Percentiles rank a stretch among this genome's conserved stretches.
Evolutionary conservation across 2,329 filamentous ascomycete genomes (phyloP).

Genomic region (Aspergillus glaucus): DNA sequence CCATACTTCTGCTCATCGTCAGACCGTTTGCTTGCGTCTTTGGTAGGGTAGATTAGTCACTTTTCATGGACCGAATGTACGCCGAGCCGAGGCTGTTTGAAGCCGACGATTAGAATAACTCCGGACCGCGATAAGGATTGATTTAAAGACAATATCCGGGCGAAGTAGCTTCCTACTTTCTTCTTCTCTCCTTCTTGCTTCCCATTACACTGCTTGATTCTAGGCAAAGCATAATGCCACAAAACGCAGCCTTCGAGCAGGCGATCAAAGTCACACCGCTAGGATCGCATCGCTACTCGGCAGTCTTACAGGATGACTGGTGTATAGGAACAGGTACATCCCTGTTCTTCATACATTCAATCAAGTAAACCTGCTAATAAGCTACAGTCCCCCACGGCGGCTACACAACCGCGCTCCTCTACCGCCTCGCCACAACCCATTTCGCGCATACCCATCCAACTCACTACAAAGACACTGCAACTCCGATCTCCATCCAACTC

Average conservation of each 20-base stretch:
- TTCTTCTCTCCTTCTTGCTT: no score
- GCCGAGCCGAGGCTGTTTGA: no score
- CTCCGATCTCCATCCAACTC: conserved; percentile 59
- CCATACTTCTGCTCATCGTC: no score
- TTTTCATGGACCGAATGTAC: no score
- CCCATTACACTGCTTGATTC: no score
- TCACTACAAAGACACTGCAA: conserved; percentile 43
- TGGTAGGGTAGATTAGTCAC: no score
- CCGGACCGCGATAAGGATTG: no score
- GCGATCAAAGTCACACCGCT: conserved; percentile 32
- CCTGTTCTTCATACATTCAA: conserved; percentile 1
- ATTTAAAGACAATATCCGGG: no score
- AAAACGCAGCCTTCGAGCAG: conserved; percentile 30
- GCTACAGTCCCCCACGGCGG: conserved; percentile 62
- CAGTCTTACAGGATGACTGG: conserved; percentile 54
- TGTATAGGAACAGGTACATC: conserved; percentile 57
- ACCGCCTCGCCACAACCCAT: conserved; percentile 54
- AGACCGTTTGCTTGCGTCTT: no score
- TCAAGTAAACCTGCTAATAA: conserved; percentile 8
- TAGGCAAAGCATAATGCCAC: neutral
- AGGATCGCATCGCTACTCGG: conserved; percentile 52
- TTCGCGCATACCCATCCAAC: conserved; percentile 54
- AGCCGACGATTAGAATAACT: no score
- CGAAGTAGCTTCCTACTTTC: no score
- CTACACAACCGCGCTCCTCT: conserved; percentile 59